Evolutionary conservation across 371 early-diverging fungal genomes (phyloP), one percentile per base, ranked within the genome.

Genomic region (Apophysomyces ossiformis): DNA sequence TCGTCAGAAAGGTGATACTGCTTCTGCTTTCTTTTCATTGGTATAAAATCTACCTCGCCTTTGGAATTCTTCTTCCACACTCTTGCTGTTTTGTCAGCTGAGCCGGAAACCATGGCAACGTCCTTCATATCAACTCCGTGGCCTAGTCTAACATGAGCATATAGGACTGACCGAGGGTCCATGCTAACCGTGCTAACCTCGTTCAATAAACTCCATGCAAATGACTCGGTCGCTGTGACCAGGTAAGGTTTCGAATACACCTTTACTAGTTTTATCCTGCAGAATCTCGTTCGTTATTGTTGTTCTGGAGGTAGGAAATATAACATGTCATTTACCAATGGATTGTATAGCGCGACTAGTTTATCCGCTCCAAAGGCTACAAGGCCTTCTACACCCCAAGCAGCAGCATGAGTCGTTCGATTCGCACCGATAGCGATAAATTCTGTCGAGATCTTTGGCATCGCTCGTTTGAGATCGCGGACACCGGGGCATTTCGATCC

Each of bases 151-250:
- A 43, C 21, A 43, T 59, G 44, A 37, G 54, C 37, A 50, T 57
- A 32, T 57, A 18, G 21, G 15, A 13, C 35, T 35, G 16, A 26
- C 3, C 3, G 35, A 18, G 43, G 15, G 5, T 7, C 18, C 32
- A 15, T 13, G 7, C 45, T 73, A n/a, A 50, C 11, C 2, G 32
- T 8, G 21, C 35, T 21, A 50, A 79, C 90, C 89, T 67, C 85
- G 67, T 67, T 89, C 82, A 36, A 92, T 71, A 75, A 92, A 93
- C 6, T 84, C 81, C 2, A 92, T 88, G 68, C 93, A 90, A 75
- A 90, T 94, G 39, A 96, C 95, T 44, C 92, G 86, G 21, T 76
- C 87, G n/a, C 74, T 86, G 66, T 96, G 96, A 5, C 95, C 96
- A 5, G 80, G 85, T 11, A 95, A 77, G 12, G 96, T 93, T 7